Percentiles rank a stretch among this genome's conserved stretches.
Conservation (phyloP, 148 eudicot genomes). For the Camellia japonica region DNA sequence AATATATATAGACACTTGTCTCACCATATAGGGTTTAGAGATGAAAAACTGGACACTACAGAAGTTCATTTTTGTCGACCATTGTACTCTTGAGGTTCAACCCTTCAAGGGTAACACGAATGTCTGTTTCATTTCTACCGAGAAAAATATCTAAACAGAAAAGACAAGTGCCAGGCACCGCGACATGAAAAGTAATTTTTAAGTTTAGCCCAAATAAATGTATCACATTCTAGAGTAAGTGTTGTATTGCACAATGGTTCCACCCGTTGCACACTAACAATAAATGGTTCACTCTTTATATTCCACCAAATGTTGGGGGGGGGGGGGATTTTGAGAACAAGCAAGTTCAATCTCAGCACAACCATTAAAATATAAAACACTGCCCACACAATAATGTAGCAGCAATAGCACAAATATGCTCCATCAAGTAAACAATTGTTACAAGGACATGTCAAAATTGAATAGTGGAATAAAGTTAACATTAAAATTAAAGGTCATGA, state of each 20-base stretch:
- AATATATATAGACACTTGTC: not conserved
- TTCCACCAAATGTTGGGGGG: not conserved
- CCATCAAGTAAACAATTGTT: not conserved
- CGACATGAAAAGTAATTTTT: no score
- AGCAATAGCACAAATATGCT: not conserved
- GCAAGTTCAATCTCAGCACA: not conserved
- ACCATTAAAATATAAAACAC: not conserved
- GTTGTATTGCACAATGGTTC: not conserved
- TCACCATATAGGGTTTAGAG: not conserved
- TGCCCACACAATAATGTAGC: not conserved
- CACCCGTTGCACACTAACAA: not conserved
- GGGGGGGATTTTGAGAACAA: no score
- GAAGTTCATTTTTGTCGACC: not conserved
- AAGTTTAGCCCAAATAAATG: not conserved
- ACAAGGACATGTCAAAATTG: not conserved
- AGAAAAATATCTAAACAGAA: no score
- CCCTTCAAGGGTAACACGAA: not conserved
- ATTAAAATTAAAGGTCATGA: not conserved
- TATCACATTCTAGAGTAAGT: not conserved
- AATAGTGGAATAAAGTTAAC: not conserved
- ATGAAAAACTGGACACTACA: not conserved
- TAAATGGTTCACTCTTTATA: not conserved
- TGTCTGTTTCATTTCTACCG: not conserved
- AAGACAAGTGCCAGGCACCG: no score
- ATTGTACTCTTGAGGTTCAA: not conserved